These are phyloP conservation scores for Blastobotrys muscicola DNA, from an alignment of 805 yeast species.

Conservation along the genomic window DNA sequence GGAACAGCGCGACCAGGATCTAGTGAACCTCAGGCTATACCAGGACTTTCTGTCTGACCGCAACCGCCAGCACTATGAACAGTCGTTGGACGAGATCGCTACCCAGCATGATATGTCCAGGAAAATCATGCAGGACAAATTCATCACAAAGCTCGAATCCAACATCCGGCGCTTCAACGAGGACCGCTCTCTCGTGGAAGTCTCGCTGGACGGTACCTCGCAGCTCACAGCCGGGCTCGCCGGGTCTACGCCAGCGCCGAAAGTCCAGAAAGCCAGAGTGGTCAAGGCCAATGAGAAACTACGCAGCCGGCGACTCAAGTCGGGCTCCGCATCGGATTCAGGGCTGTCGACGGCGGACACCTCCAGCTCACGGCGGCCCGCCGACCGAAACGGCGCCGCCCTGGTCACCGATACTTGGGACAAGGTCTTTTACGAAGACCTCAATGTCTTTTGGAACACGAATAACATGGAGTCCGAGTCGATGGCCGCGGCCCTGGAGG, in stretches of 20 bases:
- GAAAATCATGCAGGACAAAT: slow-evolving; percentile 7
- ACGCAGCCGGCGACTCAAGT: not conserved
- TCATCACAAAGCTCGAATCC: slow-evolving; percentile 10
- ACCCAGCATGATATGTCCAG: slow-evolving; percentile 4
- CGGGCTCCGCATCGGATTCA: not conserved
- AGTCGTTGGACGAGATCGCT: slow-evolving; percentile 8
- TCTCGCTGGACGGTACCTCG: slow-evolving; percentile 1
- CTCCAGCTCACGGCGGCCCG: not conserved
- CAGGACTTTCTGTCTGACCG: slow-evolving; percentile 8
- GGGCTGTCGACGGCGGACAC: not conserved
- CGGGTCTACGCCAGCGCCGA: not conserved
- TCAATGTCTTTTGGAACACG: not conserved
- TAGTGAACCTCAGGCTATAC: slow-evolving; percentile 11
- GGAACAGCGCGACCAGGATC: slow-evolving; percentile 14
- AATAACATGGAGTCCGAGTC: not conserved
- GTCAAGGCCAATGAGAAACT: not conserved
- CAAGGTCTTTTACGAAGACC: not conserved
- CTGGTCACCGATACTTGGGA: not conserved
- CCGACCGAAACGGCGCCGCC: not conserved
- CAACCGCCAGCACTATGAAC: slow-evolving; percentile 7
- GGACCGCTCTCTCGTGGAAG: slow-evolving; percentile 3
- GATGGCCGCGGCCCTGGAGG: slow-evolving; percentile 1
- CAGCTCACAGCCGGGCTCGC: slow-evolving; percentile 2
- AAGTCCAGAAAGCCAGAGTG: not conserved
- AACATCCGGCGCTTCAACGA: slow-evolving; percentile 7